These are phyloP conservation scores for Saccharomycopsis oosterbeekiorum DNA, from an alignment of 805 yeast genomes.

Conservation along the genomic window DNA sequence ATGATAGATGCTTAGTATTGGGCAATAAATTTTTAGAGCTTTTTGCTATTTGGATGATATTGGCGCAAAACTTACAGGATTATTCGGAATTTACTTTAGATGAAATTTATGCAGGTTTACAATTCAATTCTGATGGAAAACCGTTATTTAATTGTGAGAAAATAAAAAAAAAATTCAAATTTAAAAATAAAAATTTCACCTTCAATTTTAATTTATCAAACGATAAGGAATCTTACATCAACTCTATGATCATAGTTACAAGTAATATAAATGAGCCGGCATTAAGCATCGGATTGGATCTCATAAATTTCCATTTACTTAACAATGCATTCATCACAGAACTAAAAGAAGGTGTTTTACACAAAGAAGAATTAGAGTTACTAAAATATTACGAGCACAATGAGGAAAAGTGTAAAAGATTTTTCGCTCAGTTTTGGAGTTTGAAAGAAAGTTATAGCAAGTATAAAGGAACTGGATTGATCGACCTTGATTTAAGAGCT, in stretches of 20 bases:
- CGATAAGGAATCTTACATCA: slow-evolving; percentile 13
- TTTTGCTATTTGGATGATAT: slow-evolving; percentile 4
- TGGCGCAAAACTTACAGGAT: not conserved
- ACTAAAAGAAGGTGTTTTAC: slow-evolving; percentile 4
- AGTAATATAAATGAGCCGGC: not conserved
- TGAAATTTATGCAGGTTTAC: not conserved
- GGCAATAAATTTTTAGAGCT: slow-evolving; percentile 13
- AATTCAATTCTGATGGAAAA: slow-evolving; percentile 5
- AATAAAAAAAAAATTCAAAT: not conserved
- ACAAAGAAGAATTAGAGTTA: slow-evolving; percentile 1
- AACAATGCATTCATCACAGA: not conserved
- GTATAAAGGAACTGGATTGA: slow-evolving; percentile 14
- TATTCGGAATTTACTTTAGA: not conserved
- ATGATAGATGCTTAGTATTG: slow-evolving; percentile 10
- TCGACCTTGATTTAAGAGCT: slow-evolving; percentile 3
- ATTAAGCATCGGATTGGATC: slow-evolving; percentile 11
- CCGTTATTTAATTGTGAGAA: slow-evolving; percentile 4
- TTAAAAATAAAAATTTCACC: not conserved
- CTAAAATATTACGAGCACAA: not conserved
- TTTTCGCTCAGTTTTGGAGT: slow-evolving; percentile 16
- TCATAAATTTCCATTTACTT: slow-evolving; percentile 11
- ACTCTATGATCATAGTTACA: slow-evolving; percentile 10
- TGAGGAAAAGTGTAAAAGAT: not conserved
- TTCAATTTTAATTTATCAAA: slow-evolving; percentile 15
- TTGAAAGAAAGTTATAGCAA: slow-evolving; percentile 17